phyloP scores from a whole-genome alignment of 176 grass and related monocot species.

The Aegilops bicornis region DNA sequence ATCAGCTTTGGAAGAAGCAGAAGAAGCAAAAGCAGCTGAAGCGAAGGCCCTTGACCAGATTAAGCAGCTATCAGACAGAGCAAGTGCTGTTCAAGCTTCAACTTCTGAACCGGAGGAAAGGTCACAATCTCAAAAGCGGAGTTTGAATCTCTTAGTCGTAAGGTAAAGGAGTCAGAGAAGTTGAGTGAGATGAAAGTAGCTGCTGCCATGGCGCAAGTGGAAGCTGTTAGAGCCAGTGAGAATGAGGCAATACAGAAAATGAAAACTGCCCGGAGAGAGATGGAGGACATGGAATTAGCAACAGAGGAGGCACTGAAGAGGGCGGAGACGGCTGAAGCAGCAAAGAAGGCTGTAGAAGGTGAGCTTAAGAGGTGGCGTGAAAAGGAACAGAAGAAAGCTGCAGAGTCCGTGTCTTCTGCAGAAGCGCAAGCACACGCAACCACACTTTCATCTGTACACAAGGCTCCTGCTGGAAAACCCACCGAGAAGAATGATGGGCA shows the following conservation, averaged over 20 bases:
- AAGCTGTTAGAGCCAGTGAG: slow-evolving; percentile 83
- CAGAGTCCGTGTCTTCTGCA: slow-evolving; percentile 50
- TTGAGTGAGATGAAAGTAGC: slow-evolving; percentile 91
- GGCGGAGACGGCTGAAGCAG: slow-evolving; percentile 92
- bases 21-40: slow-evolving; percentile 86
- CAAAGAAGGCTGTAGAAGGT: slow-evolving; percentile 89
- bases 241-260: slow-evolving; percentile 81
- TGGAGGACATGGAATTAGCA: slow-evolving; percentile 86
- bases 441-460: slow-evolving; percentile 31
- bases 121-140: slow-evolving; percentile 96
- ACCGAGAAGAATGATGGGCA: slow-evolving; percentile 53
- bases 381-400: slow-evolving; percentile 71
- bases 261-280: slow-evolving; percentile 74
- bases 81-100: slow-evolving; percentile 70
- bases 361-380: slow-evolving; percentile 89
- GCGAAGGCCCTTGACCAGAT: slow-evolving; percentile 83
- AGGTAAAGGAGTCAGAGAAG: slow-evolving; percentile 88
- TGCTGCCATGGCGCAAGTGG: slow-evolving; percentile 91
- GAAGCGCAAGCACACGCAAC: slow-evolving; percentile 41
- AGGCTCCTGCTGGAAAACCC: slow-evolving; percentile 35
- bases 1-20: slow-evolving; percentile 70
- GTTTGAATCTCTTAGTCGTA: slow-evolving; percentile 78
- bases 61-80: slow-evolving; percentile 79
- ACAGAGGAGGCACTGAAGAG: slow-evolving; percentile 87
- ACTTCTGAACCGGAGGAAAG: slow-evolving; percentile 75